Evolutionary conservation across 805 yeast species (phyloP), one percentile per base, ranked within the genome.

Genomic region (Ogataea pignaliae): DNA sequence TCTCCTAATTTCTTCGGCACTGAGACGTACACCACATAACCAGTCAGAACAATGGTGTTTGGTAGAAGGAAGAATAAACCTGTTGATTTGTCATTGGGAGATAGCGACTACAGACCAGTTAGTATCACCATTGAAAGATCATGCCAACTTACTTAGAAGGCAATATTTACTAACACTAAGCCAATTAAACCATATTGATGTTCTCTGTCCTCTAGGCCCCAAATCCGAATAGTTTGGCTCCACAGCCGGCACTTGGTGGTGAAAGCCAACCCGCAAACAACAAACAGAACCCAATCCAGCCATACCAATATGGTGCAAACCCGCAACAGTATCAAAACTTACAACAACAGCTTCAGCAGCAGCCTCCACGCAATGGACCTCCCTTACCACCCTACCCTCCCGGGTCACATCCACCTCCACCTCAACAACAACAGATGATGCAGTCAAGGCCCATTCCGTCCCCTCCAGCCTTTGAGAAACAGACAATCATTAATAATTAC

Each of bases 21-120:
- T 29, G 31, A 29, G 12, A 29, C 12, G 10, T 10, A 10, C 31
- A 26, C 10, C 21, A 21, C n/a, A 35, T 8, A 8, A 21, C 7
- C 26, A 21, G 26, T 11, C 12, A 32, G 8, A 29, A 30, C 32
- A 14, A 53, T 53, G 57, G 57, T 53, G 29, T 53, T 53, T 39
- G 53, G 53, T 10, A 40, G 50, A 41, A 49, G 38, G 37, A 53
- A 53, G 45, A 47, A 45, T 45, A 53, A 51, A 39, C 36, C 53
- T 10, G 38, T 53, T 16, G 52, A 53, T 30, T 40, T 53, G 39
- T 46, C 44, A 31, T 40, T 49, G 29, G 52, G 49, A 36, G 57
- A 47, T 44, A 53, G 57, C 37, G 44, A 50, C 40, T 53, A 53
- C 45, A 43, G 38, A 18, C 53, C 57, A 7, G 57, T 53, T 47